A percentile compares a stretch with the other conserved stretches of the same genome.
Conservation (phyloP, 108 stramenopile species). For the Pseudonitzschia delicatissima region DNA sequence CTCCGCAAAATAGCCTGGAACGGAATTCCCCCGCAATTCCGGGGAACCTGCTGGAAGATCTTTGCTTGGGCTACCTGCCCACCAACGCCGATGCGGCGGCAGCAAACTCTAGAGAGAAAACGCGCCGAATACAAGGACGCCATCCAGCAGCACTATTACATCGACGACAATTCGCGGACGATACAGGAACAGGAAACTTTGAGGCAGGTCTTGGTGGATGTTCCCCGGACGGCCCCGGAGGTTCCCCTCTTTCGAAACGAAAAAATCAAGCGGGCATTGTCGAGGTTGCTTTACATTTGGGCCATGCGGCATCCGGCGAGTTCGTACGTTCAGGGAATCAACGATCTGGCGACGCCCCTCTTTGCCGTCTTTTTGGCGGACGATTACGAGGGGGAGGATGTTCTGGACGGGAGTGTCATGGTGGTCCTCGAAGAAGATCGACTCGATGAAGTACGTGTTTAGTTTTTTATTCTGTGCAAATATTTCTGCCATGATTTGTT, state of each 20-base stretch:
- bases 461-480: background rate
- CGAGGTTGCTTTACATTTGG: slow-evolving; percentile 94
- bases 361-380: slow-evolving; percentile 86
- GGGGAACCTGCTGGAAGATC: slow-evolving; percentile 75
- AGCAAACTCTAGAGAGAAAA: slow-evolving; percentile 59
- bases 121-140: slow-evolving; percentile 83
- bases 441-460: slow-evolving; percentile 51
- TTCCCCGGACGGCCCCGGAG: slow-evolving; percentile 93
- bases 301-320: slow-evolving; percentile 95
- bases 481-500: background rate
- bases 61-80: slow-evolving; percentile 80
- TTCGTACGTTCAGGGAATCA: slow-evolving; percentile 98
- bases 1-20: slow-evolving; percentile 76
- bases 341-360: slow-evolving; percentile 94
- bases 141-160: slow-evolving; percentile 79
- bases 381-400: slow-evolving; percentile 56
- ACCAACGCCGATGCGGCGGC: slow-evolving; percentile 61
- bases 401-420: slow-evolving; percentile 67
- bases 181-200: slow-evolving; percentile 92
- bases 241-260: slow-evolving; percentile 93
- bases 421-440: slow-evolving; percentile 54
- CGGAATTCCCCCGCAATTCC: slow-evolving; percentile 69
- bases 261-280: slow-evolving; percentile 71
- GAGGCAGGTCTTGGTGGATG: slow-evolving; percentile 96
- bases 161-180: slow-evolving; percentile 77